Percentiles rank a stretch among this genome's conserved stretches.
These are phyloP conservation scores for Setaria italica DNA, from an alignment of 202 grass and related monocot species.

Conservation along the genomic window DNA sequence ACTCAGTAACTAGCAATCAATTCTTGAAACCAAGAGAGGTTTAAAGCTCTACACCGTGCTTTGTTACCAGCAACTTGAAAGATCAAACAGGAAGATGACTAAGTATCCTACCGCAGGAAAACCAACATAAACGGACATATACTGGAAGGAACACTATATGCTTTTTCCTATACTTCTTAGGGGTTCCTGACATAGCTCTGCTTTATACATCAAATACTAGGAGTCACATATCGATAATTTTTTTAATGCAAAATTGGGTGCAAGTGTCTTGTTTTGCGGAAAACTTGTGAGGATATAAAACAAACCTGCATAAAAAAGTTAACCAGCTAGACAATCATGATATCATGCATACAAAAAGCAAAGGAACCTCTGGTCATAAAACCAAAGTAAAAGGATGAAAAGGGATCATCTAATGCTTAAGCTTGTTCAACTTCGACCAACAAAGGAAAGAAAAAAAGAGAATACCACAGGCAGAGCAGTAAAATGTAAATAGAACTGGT, in stretches of 20 bases:
- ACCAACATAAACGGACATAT: background rate
- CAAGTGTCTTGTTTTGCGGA: background rate
- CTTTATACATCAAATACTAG: constrained; percentile 19
- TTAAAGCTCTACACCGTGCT: background rate
- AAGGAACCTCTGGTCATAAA: background rate
- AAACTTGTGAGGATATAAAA: constrained; percentile 17
- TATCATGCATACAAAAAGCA: constrained; percentile 17
- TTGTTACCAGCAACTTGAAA: constrained; percentile 22
- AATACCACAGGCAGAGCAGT: background rate
- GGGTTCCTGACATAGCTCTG: background rate
- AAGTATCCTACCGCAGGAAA: background rate
- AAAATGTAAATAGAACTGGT: constrained; percentile 23
- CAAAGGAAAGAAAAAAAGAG: background rate
- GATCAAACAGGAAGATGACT: background rate
- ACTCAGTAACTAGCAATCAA: constrained; percentile 7
- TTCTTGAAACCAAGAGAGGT: constrained; percentile 11
- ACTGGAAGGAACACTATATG: background rate
- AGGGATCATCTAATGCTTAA: background rate
- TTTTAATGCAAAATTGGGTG: constrained; percentile 5
- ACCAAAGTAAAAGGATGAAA: background rate
- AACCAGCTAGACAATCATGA: constrained; percentile 26
- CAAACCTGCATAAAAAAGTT: background rate
- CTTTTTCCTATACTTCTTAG: background rate
- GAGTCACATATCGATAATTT: background rate
- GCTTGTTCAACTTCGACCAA: too few relatives aligned